Percentiles rank a stretch among this genome's conserved stretches.
Evolutionary conservation across 78 protist genomes (phyloP).

Genomic region (Dictyostelium capitatum): DNA sequence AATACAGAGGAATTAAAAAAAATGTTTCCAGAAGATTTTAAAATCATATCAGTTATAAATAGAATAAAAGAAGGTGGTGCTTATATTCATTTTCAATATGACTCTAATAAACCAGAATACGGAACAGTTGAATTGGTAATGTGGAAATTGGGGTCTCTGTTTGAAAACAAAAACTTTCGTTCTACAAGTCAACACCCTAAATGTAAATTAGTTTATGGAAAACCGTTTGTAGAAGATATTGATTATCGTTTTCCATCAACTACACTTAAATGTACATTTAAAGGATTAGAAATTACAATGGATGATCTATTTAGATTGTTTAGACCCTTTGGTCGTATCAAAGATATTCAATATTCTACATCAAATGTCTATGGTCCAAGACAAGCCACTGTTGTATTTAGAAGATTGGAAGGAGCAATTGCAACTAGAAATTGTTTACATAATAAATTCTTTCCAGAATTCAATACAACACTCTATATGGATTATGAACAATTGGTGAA

Average conservation of each 20-base stretch:
- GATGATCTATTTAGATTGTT: conserved; percentile 50
- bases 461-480: conserved; percentile 46
- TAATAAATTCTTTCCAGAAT: conserved; percentile 55
- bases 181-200: conserved; percentile 37
- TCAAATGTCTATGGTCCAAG: conserved; percentile 40
- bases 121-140: background rate
- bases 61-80: conserved; percentile 82
- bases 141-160: background rate
- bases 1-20: conserved; percentile 22
- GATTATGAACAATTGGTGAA: conserved; percentile 58
- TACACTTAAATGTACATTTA: conserved; percentile 10
- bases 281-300: conserved; percentile 55
- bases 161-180: conserved; percentile 52
- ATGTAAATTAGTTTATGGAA: conserved; percentile 42
- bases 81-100: conserved; percentile 52
- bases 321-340: conserved; percentile 72
- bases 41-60: conserved; percentile 55
- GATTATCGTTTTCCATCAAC: conserved; percentile 24
- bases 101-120: background rate
- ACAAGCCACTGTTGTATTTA: conserved; percentile 16
- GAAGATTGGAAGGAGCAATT: conserved; percentile 77
- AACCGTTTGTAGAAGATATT: conserved; percentile 65
- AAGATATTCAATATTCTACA: conserved; percentile 2
- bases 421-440: conserved; percentile 74
- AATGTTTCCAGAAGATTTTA: conserved; percentile 47